phyloP scores from a whole-genome alignment of 371 early-diverging fungal species.

The Mucor indicus region DNA sequence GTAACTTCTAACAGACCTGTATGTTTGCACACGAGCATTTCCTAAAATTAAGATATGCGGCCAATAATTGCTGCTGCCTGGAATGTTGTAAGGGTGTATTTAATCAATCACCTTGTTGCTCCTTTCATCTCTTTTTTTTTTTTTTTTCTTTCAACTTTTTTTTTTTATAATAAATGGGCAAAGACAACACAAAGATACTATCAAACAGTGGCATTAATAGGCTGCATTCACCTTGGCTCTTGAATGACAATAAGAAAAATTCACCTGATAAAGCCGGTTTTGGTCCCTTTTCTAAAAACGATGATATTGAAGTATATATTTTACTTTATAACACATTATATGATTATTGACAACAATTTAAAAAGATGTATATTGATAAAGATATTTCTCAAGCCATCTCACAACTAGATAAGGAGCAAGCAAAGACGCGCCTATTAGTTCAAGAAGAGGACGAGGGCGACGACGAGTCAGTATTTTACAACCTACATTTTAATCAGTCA shows the following conservation, averaged over 20 bases:
- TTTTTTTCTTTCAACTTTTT: background rate
- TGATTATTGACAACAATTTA: background rate
- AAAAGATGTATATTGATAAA: background rate
- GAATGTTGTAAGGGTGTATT: too few species aligned
- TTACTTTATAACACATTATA: background rate
- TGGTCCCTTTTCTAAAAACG: background rate
- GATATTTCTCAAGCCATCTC: background rate
- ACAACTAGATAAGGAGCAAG: constrained; percentile 5
- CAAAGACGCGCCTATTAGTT: too few species aligned
- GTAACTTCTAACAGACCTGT: too few species aligned
- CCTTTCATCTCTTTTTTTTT: background rate
- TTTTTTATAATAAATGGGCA: background rate
- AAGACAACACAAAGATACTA: background rate
- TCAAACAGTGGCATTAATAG: background rate
- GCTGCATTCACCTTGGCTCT: constrained; percentile 4
- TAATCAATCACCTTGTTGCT: too few species aligned
- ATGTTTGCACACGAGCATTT: too few species aligned
- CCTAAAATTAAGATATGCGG: too few species aligned
- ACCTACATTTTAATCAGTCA: too few species aligned
- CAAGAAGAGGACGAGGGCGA: too few species aligned
- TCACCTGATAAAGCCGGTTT: background rate
- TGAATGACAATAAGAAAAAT: background rate
- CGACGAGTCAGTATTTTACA: too few species aligned
- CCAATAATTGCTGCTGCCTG: too few species aligned
- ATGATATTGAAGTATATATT: background rate